Evolutionary conservation across 192 early-diverging fungal genomes (phyloP), one percentile per base, ranked within the genome.

Genomic region (Phycomyces blakesleeanus): DNA sequence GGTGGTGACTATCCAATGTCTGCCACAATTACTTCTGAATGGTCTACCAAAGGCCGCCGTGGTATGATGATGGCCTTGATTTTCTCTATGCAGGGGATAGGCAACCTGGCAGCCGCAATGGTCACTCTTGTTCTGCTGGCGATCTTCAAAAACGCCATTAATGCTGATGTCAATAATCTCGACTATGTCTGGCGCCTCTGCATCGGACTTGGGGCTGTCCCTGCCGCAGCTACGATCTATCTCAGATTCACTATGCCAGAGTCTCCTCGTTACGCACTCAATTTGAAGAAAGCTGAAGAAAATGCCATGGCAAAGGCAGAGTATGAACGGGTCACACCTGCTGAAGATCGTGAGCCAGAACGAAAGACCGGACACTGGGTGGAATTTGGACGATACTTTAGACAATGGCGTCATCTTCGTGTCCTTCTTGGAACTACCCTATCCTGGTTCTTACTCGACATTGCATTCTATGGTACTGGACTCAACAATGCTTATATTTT

Each of bases 1-100:
- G 95, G 95, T 63, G 92, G 91, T 50, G 93, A 97, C 72, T 97
- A 97, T 73, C 95, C 95, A 16, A 78, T 97, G 64, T 93, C 90
- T 4, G 92, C 92, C 29, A 69, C 66, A 47, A 95, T 97, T 57
- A 91, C 93, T 22, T 88, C 92, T 51, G 95, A 97, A 80, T 97
- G 89, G 64, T 85, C 93, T 41, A 81, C 85, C 39, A 74, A 84
- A 50, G 73, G 84, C 22, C 83, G 86, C 67, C 85, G 95, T 47
- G 95, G 95, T 51, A 68, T 68, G 57, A 68, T 68, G 66, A 55
- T 68, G 52, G 66, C 66, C 51, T 87, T 95, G 1, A 66, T 66
- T 56, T 97, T 97, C 77, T 86, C 92, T 67, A 93, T 90, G 89
- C 94, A 97, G 71, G 92, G 94, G 38, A 81, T 96, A 64, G 94